Base-by-base conservation (phyloP, 2,329 filamentous ascomycete species). In the Hypoxylon sp. region DNA sequence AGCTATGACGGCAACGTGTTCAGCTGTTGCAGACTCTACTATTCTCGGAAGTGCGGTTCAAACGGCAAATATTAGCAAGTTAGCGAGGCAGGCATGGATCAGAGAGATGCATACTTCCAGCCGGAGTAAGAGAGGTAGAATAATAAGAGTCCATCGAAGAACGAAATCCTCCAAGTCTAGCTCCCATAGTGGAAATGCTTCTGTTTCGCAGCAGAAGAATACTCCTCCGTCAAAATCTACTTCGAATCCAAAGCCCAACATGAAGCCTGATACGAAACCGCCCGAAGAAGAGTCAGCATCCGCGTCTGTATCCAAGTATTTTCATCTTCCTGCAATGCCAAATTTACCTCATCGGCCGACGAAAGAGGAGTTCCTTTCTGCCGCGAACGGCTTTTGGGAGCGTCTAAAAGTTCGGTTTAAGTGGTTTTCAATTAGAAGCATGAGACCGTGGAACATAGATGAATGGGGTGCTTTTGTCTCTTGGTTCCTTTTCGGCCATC, bases 401-500 rank as follows among this genome's bases (percentile, higher is more conserved):
- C 89, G 96, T 52, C 80, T 98, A 48, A 93, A 91, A 76, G 92
- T 98, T 23, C 91, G 94, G 43, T 97, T 98, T 83, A 99, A 99
- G 80, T 99, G 96, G 96, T 91, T 96, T 75, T 97, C 96, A 2
- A 99, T 99, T 74, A 87, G 94, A 76, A 97, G 94, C 78, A 93
- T 92, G 79, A 87, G 96, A 38, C 96, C 96, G 0, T 99, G 96
- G 88, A 99, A 97, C 79, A 88, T 91, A 21, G 96, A 99, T 79
- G 96, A 99, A 81, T 98, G 97, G 84, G 93, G 94, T 49, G 96
- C 96, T 3, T 95, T 99, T 69, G 89, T 86, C 58, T 98, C 96
- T 1, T 98, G 95, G 95, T 91, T 99, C 69, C 87, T 98, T 68
- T 86, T 98, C 59, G 96, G 95, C 0, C 96, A 99, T 79, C 84